Conservation (phyloP, 495 filamentous ascomycete genomes). For the Parmelia sp. region DNA sequence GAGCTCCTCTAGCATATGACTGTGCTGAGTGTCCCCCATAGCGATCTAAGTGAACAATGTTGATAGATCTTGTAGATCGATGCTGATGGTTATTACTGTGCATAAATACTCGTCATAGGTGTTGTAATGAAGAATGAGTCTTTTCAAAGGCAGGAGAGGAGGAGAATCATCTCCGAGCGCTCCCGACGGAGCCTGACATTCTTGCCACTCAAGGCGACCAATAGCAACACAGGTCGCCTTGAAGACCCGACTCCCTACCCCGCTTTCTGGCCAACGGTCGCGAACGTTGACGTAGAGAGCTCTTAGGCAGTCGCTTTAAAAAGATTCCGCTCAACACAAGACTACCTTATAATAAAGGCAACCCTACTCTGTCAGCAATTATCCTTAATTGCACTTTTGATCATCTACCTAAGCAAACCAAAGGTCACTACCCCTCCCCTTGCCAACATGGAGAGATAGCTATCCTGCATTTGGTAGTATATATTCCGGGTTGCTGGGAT, state of each 20-base stretch:
- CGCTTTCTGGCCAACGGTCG: not conserved
- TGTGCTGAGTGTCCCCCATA: not conserved
- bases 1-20: not conserved
- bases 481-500: not conserved
- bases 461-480: not conserved
- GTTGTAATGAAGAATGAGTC: not conserved
- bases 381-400: not conserved
- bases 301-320: not conserved
- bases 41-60: not conserved
- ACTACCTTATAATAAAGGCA: not conserved
- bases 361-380: too few species aligned
- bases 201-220: not conserved
- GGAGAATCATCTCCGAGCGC: not conserved
- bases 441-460: not conserved
- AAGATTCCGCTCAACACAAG: not conserved
- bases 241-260: not conserved
- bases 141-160: not conserved
- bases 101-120: not conserved
- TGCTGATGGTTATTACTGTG: not conserved
- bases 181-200: not conserved
- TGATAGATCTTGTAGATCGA: not conserved
- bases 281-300: not conserved
- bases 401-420: not conserved
- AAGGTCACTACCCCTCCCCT: not conserved
- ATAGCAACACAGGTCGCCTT: not conserved